These are phyloP conservation scores for Vitis cinerea DNA, from an alignment of 164 flowering plant genomes.

Conservation along the genomic window DNA sequence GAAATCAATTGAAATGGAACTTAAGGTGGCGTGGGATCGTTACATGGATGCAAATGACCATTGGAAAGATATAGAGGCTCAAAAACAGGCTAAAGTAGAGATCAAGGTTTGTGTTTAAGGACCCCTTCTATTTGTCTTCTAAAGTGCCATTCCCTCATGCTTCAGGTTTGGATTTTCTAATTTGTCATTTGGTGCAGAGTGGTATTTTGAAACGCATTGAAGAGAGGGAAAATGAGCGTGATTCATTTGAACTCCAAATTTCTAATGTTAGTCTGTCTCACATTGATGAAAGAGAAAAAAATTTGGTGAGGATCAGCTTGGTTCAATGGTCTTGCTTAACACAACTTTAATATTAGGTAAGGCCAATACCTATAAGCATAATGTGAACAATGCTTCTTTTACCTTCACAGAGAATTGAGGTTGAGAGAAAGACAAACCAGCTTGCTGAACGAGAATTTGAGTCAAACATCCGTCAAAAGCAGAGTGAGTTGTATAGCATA, in stretches of 20 bases:
- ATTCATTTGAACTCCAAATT: conserved; percentile 54
- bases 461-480: conserved; percentile 43
- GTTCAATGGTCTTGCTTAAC: conserved; percentile 5
- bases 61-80: conserved; percentile 65
- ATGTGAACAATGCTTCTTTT: conserved; percentile 6
- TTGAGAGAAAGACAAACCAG: conserved; percentile 66
- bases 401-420: conserved; percentile 56
- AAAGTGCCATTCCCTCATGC: background rate
- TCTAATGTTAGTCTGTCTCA: conserved; percentile 53
- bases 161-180: background rate
- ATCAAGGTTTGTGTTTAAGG: conserved; percentile 55
- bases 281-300: conserved; percentile 80
- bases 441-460: conserved; percentile 72
- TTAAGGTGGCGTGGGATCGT: conserved; percentile 53
- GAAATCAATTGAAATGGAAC: conserved; percentile 62
- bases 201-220: conserved; percentile 51
- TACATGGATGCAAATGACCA: conserved; percentile 61
- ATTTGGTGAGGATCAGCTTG: conserved; percentile 46
- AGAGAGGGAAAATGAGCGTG: conserved; percentile 63
- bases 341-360: background rate
- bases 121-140: background rate
- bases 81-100: conserved; percentile 63
- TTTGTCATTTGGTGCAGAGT: conserved; percentile 40
- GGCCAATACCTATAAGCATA: background rate
- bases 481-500: conserved; percentile 42